Evolutionary conservation across 371 early-diverging fungal species (phyloP).

Genomic region (Rhizopus arrhizus): DNA sequence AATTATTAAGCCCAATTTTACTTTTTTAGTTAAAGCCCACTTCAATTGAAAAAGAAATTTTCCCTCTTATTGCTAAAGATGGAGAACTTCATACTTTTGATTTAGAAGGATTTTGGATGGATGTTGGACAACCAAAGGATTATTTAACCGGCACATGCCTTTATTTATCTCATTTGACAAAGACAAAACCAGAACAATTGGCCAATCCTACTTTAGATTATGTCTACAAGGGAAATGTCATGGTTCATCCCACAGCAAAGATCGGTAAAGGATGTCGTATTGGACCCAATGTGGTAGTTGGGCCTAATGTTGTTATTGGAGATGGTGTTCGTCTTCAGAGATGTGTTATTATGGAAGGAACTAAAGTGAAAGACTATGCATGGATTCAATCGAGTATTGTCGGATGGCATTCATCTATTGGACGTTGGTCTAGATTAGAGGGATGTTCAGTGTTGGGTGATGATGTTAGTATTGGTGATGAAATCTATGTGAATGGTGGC

Average conservation of each 20-base stretch:
- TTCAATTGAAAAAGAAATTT: conserved; percentile 98
- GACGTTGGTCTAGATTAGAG: conserved; percentile 94
- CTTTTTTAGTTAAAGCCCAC: conserved; percentile 81
- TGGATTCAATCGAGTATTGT: conserved; percentile 94
- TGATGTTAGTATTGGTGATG: conserved; percentile 92
- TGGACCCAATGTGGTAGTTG: conserved; percentile 94
- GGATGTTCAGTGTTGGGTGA: conserved; percentile 94
- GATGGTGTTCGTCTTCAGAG: conserved; percentile 94
- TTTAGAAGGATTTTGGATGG: conserved; percentile 99
- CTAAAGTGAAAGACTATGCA: conserved; percentile 86
- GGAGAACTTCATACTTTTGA: conserved; percentile 89
- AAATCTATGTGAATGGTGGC: conserved; percentile 94
- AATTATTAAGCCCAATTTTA: not conserved
- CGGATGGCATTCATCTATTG: conserved; percentile 96
- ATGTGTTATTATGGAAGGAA: conserved; percentile 90
- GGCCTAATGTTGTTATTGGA: conserved; percentile 92
- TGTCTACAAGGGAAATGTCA: conserved; percentile 83
- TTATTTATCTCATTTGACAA: conserved; percentile 84
- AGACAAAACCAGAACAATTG: conserved; percentile 73
- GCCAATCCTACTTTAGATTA: conserved; percentile 68
- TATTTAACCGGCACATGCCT: conserved; percentile 96
- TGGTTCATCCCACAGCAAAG: conserved; percentile 91
- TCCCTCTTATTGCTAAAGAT: conserved; percentile 93
- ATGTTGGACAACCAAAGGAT: conserved; percentile 99
- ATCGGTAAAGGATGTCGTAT: conserved; percentile 95